A percentile compares a stretch with the other conserved stretches of the same genome.
Conservation (phyloP, 2,329 filamentous ascomycete species). For the Polychaeton citri region DNA sequence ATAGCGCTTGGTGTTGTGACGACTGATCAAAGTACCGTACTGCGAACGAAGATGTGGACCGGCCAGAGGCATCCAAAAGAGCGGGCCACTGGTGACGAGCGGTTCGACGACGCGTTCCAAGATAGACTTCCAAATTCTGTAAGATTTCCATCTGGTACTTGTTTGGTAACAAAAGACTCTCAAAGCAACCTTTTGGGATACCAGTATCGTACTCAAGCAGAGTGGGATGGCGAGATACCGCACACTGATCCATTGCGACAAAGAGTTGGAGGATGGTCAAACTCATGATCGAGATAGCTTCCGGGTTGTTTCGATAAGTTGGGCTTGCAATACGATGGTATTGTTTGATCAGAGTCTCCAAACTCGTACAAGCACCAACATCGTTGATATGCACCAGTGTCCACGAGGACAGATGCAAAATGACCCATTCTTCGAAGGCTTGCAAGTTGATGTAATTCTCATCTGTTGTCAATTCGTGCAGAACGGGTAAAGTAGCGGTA, state of each 20-base stretch:
- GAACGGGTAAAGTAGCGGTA: not conserved
- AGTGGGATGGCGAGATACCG: conserved; percentile 31
- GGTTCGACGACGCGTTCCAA: conserved; percentile 23
- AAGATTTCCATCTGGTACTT: conserved; percentile 39
- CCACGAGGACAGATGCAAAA: conserved; percentile 8
- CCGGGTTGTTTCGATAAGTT: conserved; percentile 31
- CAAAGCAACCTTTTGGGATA: conserved; percentile 37
- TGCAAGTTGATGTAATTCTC: conserved; percentile 5
- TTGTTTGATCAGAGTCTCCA: conserved; percentile 4
- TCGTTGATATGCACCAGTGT: not conserved
- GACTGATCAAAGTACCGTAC: conserved; percentile 30
- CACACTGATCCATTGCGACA: conserved; percentile 41
- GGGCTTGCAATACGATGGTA: conserved; percentile 12
- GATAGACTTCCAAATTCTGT: conserved; percentile 35
- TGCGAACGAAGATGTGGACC: conserved; percentile 21
- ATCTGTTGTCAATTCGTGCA: not conserved
- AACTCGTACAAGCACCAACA: conserved; percentile 2
- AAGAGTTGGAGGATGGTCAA: conserved; percentile 46
- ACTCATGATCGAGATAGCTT: conserved; percentile 39
- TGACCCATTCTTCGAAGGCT: conserved; percentile 10
- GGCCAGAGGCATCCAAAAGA: not conserved
- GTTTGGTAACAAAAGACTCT: conserved; percentile 40
- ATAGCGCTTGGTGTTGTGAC: conserved; percentile 11
- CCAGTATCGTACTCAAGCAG: conserved; percentile 39
- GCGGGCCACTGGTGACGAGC: not conserved